A percentile compares a stretch with the other conserved stretches of the same genome.
Evolutionary conservation across 2,329 filamentous ascomycete species (phyloP).

Genomic region (Trichophyton mentagrophytes): DNA sequence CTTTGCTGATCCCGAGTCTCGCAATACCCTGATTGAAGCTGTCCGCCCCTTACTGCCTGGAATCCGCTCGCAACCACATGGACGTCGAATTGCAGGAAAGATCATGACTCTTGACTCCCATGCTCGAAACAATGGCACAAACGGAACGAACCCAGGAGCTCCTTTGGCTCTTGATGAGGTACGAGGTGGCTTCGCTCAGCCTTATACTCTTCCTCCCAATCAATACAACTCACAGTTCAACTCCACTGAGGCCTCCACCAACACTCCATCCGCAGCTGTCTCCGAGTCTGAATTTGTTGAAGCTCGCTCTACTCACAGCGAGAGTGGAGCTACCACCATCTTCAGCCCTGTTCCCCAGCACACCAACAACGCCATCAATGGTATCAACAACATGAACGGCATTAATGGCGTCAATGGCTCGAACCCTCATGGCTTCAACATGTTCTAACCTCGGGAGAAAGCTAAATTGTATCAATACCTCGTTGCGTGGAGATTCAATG

Average conservation of each 20-base stretch:
- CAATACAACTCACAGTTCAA: slow-evolving; percentile 16
- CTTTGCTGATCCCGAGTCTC: slow-evolving; percentile 61
- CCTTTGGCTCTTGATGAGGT: slow-evolving; percentile 28
- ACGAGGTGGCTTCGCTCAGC: slow-evolving; percentile 21
- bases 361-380: slow-evolving; percentile 12
- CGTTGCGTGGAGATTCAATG: neutral
- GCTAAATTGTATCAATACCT: slow-evolving; percentile 2
- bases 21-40: slow-evolving; percentile 63
- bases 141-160: slow-evolving; percentile 29
- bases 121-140: slow-evolving; percentile 27
- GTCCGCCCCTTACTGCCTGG: slow-evolving; percentile 74
- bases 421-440: slow-evolving; percentile 8
- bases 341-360: slow-evolving; percentile 22
- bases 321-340: slow-evolving; percentile 19
- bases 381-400: slow-evolving; percentile 11
- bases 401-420: slow-evolving; percentile 9
- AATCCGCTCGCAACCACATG: slow-evolving; percentile 85
- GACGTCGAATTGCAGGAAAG: slow-evolving; percentile 85
- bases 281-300: neutral
- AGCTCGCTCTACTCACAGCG: neutral
- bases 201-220: slow-evolving; percentile 17
- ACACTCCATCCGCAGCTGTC: neutral
- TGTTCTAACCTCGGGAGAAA: slow-evolving; percentile 7
- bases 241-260: neutral
- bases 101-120: slow-evolving; percentile 47